Percentiles rank a stretch among this genome's conserved stretches.
Evolutionary conservation across 2,329 filamentous ascomycete species (phyloP).

Genomic region (Alternaria dauci): DNA sequence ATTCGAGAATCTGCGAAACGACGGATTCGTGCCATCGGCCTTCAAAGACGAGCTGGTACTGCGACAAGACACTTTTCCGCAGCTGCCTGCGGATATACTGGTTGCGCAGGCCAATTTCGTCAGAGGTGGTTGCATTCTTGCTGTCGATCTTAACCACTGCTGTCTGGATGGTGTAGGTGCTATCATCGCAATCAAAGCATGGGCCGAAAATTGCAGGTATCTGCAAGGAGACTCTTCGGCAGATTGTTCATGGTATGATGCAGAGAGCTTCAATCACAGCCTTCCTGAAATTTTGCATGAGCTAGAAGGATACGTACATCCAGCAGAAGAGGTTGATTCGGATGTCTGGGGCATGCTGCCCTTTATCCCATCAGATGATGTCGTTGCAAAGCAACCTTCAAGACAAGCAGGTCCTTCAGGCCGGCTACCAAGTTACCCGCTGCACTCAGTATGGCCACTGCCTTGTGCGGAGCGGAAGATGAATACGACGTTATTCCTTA

Average conservation of each 20-base stretch:
- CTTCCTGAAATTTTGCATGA: constrained; percentile 33
- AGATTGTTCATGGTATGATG: constrained; percentile 30
- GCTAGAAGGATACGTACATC: constrained; percentile 21
- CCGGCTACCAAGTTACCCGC: constrained; percentile 34
- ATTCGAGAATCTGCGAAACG: constrained; percentile 24
- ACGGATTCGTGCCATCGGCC: constrained; percentile 27
- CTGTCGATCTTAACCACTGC: constrained; percentile 30
- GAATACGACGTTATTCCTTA: constrained; percentile 44
- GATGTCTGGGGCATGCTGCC: constrained; percentile 30
- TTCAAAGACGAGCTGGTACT: constrained; percentile 29
- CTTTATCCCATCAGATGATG: constrained; percentile 28
- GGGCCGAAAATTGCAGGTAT: constrained; percentile 37
- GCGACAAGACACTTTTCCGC: constrained; percentile 22
- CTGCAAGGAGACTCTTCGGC: constrained; percentile 32
- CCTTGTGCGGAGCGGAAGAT: constrained; percentile 36
- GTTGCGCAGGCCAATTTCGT: constrained; percentile 42
- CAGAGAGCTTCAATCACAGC: constrained; percentile 34
- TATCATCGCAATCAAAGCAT: constrained; percentile 32
- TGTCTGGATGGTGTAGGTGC: constrained; percentile 34
- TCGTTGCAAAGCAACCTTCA: neutral
- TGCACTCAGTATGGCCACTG: constrained; percentile 40
- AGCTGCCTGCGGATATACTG: constrained; percentile 32
- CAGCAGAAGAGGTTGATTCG: constrained; percentile 27
- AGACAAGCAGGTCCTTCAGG: neutral
- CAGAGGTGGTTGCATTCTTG: constrained; percentile 36